Evolutionary conservation across 192 early-diverging fungal species (phyloP).

Genomic region (Entophlyctis helioformis): DNA sequence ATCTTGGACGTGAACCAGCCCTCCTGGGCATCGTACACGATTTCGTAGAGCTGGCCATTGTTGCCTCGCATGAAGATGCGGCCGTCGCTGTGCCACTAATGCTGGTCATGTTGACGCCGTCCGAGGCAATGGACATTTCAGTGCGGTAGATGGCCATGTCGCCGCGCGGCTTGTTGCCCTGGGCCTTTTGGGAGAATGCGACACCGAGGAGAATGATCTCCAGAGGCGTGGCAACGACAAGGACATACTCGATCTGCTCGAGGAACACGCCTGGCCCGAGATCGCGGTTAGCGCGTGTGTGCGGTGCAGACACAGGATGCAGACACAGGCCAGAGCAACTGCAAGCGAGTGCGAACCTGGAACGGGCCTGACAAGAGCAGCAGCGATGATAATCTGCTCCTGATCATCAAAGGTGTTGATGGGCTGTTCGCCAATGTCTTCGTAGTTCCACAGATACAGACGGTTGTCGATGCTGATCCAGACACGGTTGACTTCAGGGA

Average conservation of each 20-base stretch:
- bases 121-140: constrained; percentile 65
- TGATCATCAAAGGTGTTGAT: constrained; percentile 59
- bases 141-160: constrained; percentile 67
- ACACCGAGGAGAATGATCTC: constrained; percentile 77
- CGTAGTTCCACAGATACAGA: constrained; percentile 88
- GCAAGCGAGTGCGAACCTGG: constrained; percentile 24
- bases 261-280: constrained; percentile 57
- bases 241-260: constrained; percentile 66
- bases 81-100: constrained; percentile 71
- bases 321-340: background rate
- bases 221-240: constrained; percentile 76
- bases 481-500: constrained; percentile 77
- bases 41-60: constrained; percentile 76
- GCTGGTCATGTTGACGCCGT: constrained; percentile 66
- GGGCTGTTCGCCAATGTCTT: constrained; percentile 38
- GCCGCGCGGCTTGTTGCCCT: constrained; percentile 19
- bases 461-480: constrained; percentile 88
- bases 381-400: constrained; percentile 78
- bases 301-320: too few relatives aligned
- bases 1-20: constrained; percentile 76
- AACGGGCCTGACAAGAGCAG: constrained; percentile 67
- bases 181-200: constrained; percentile 25
- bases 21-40: too few relatives aligned
- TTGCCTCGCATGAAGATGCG: constrained; percentile 84
- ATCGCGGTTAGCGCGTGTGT: too few relatives aligned